Evolutionary conservation across 1,139 yeast genomes (phyloP), one percentile per base, ranked within the genome.

Genomic region (Arxiozyma bovina): DNA sequence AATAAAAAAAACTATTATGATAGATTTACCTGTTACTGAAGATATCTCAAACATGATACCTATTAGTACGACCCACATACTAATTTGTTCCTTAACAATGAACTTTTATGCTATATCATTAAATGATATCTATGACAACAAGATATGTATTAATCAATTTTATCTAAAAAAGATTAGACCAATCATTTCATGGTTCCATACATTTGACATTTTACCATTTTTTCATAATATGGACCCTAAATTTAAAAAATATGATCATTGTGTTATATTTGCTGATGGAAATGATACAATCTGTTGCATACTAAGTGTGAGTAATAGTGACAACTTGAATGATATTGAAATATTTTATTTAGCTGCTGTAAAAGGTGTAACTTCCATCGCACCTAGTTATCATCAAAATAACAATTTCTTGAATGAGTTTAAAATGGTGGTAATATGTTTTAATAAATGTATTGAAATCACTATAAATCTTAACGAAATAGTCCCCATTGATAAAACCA

Each of bases 401-500:
- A 12, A 8, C 34, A 6, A 9, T 18, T 8, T 3, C 17, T 21
- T 27, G 7, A 17, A 18, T n/a, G 9, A 12, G 15, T 46, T 46
- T 20, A 46, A 46, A 2, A 21, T 46, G 5, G 9, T 46, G 9
- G 30, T 21, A 4, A 34, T 38, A 17, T n/a, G 23, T 23, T 48
- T n/a, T 18, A 48, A 51, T 38, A 42, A 48, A 18, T 45, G 41
- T 34, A 34, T 42, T 17, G 41, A 27, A 17, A 17, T 47, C 20
- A 47, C 50, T 17, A 42, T 51, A 11, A 34, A 51, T 43, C 42
- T 51, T 21, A 23, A 30, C 21, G 40, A 34, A 15, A 38, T 46
- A 30, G 40, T 12, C 5, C 6, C 30, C 4, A 43, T 43, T 21
- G 27, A 15, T 21, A 43, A 43, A 21, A 43, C 22, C 7, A 22